A percentile compares a stretch with the other conserved stretches of the same genome.
Evolutionary conservation across 2,329 filamentous ascomycete species (phyloP).

Genomic region (Gnomoniopsis sp.): DNA sequence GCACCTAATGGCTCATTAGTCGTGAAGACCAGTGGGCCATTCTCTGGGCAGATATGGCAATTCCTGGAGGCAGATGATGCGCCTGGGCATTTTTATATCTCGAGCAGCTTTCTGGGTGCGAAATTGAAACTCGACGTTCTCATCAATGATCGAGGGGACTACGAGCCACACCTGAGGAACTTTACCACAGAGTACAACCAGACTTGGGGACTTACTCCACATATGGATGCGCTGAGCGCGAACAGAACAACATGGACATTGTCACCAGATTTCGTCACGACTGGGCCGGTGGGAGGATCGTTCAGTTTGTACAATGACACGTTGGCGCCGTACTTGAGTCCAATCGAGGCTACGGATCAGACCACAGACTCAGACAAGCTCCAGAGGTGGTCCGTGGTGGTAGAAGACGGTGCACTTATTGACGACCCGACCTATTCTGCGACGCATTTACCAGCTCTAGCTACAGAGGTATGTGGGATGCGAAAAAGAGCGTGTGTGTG

Average conservation of each 20-base stretch:
- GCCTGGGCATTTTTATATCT: constrained; percentile 1
- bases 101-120: constrained; percentile 3
- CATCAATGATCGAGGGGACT: constrained; percentile 3
- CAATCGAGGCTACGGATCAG: neutral
- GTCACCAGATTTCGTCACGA: neutral
- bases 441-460: constrained; percentile 4
- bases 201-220: neutral
- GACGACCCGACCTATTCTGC: constrained; percentile 1
- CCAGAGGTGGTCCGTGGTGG: constrained; percentile 1
- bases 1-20: neutral
- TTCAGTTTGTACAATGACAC: constrained; percentile 9
- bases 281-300: neutral
- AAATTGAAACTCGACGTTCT: constrained; percentile 6
- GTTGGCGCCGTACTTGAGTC: neutral
- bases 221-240: neutral
- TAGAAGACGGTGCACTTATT: neutral
- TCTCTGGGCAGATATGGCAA: constrained; percentile 7
- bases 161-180: neutral
- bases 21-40: constrained; percentile 1
- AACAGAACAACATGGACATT: constrained; percentile 9
- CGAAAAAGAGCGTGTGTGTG: too few relatives aligned
- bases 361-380: neutral
- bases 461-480: constrained; percentile 1
- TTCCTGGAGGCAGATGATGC: neutral
- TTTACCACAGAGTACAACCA: constrained; percentile 1